Conservation (phyloP, 2,329 filamentous ascomycete genomes). For the Basipetospora sp. region DNA sequence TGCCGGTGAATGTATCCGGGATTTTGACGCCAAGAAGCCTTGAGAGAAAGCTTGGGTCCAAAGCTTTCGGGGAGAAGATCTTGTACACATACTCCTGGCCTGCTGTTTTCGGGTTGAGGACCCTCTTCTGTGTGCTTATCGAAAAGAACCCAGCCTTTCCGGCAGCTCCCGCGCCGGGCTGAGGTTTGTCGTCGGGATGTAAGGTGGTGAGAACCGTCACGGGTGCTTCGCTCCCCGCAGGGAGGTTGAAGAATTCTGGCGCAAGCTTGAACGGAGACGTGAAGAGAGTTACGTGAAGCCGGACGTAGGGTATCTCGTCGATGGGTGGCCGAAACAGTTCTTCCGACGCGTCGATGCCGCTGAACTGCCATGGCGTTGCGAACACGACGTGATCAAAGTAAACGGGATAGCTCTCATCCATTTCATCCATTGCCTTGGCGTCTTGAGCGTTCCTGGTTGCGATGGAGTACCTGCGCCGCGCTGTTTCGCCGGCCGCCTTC, state of each 20-base stretch:
- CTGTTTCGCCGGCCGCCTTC: constrained; percentile 21
- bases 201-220: constrained; percentile 73
- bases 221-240: constrained; percentile 44
- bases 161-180: constrained; percentile 39
- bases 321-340: constrained; percentile 55
- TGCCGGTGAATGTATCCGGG: constrained; percentile 24
- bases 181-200: constrained; percentile 37
- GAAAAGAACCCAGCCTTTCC: constrained; percentile 73
- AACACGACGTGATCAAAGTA: constrained; percentile 69
- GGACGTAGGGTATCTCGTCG: constrained; percentile 70
- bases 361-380: constrained; percentile 70
- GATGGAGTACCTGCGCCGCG: constrained; percentile 30
- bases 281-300: constrained; percentile 80
- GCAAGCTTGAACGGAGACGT: constrained; percentile 61
- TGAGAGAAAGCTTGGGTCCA: constrained; percentile 39
- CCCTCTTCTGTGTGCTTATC: constrained; percentile 56
- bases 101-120: constrained; percentile 44
- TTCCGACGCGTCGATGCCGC: constrained; percentile 49
- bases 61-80: constrained; percentile 43
- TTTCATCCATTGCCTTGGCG: background rate
- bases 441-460: constrained; percentile 18
- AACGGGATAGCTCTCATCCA: constrained; percentile 24
- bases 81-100: constrained; percentile 47
- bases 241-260: constrained; percentile 56
- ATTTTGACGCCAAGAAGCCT: constrained; percentile 34